A percentile compares a stretch with the other conserved stretches of the same genome.
These are phyloP conservation scores for Coemansia sp. DNA, from an alignment of 192 early-diverging fungal genomes.

Conservation along the genomic window DNA sequence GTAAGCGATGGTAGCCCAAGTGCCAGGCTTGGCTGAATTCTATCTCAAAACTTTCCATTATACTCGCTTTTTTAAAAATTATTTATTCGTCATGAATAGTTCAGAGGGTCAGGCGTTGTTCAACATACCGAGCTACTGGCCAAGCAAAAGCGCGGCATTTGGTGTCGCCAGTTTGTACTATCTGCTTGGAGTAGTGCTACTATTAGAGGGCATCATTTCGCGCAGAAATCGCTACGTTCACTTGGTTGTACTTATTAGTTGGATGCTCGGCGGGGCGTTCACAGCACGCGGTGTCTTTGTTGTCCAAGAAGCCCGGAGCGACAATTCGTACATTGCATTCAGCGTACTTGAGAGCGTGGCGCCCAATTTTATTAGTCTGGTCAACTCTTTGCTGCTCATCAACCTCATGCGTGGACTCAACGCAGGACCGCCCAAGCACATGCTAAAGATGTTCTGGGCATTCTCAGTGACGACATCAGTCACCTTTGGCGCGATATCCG, in stretches of 20 bases:
- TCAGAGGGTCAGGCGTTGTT: conserved; percentile 3
- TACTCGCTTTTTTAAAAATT: neutral
- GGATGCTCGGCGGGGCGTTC: conserved; percentile 21
- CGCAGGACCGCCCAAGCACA: neutral
- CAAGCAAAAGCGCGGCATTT: conserved; percentile 19
- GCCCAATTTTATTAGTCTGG: conserved; percentile 18
- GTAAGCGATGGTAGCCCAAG: neutral
- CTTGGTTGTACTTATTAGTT: conserved; percentile 5
- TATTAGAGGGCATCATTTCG: conserved; percentile 1
- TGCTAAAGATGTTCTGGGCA: neutral
- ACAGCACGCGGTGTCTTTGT: conserved; percentile 14
- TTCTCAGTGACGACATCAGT: conserved; percentile 6
- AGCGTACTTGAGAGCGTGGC: conserved; percentile 17
- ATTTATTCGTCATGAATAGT: neutral
- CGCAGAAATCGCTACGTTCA: conserved; percentile 6
- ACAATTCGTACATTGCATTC: conserved; percentile 4
- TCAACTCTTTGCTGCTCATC: conserved; percentile 17
- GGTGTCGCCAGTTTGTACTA: conserved; percentile 13
- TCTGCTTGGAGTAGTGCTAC: neutral
- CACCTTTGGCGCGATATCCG: conserved; percentile 15
- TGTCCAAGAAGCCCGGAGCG: neutral
- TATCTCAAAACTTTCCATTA: neutral
- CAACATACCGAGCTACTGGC: conserved; percentile 11
- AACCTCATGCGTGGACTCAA: neutral
- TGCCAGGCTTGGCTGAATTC: neutral